Conservation (phyloP, 1,139 yeast species). For the Blastobotrys arbuscula region DNA sequence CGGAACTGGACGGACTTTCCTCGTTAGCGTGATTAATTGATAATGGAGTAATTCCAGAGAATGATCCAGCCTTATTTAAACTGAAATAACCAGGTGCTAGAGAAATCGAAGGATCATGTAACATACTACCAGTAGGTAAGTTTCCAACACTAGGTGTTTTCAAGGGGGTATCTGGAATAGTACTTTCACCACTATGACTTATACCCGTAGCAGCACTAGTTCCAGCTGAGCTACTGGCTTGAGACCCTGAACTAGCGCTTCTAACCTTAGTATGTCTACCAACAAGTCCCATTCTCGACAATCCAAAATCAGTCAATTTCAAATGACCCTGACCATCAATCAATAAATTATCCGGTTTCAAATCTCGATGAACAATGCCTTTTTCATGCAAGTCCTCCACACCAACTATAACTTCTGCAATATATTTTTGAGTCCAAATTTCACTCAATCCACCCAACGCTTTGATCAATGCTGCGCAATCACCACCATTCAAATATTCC, state of each 20-base stretch:
- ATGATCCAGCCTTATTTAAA: constrained; percentile 11
- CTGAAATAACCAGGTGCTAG: constrained; percentile 31
- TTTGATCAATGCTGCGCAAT: constrained; percentile 80
- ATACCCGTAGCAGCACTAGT: constrained; percentile 2
- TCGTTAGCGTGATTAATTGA: too few relatives aligned
- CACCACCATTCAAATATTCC: constrained; percentile 97
- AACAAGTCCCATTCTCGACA: constrained; percentile 82
- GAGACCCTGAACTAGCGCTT: background rate
- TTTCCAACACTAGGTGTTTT: constrained; percentile 2
- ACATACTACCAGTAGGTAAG: constrained; percentile 6
- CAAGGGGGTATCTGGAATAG: background rate
- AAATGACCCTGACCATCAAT: constrained; percentile 85
- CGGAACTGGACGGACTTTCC: background rate
- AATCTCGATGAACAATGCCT: constrained; percentile 90
- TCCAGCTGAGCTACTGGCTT: background rate
- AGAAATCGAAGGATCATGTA: constrained; percentile 28
- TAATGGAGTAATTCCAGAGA: background rate
- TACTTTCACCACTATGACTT: background rate
- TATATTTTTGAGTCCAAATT: constrained; percentile 75
- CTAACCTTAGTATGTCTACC: constrained; percentile 55
- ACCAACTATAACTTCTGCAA: constrained; percentile 87
- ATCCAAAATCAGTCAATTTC: constrained; percentile 91
- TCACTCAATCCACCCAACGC: constrained; percentile 78
- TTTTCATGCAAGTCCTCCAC: constrained; percentile 81
- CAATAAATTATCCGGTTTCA: constrained; percentile 89